These are phyloP conservation scores for Borealophlyctis nickersoniae DNA, from an alignment of 192 early-diverging fungal species.

Conservation along the genomic window DNA sequence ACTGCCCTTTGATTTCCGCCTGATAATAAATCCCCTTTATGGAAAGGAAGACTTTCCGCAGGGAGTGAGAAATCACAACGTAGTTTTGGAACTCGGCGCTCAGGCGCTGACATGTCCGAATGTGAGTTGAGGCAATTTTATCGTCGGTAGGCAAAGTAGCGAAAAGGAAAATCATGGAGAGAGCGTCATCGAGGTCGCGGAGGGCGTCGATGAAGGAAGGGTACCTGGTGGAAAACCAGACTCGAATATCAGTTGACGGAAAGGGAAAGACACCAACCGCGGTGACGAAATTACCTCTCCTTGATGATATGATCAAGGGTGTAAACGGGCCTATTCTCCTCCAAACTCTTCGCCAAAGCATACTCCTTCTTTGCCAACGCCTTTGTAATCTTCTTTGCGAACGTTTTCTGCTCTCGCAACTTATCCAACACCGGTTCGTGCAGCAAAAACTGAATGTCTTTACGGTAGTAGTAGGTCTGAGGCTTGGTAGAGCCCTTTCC, in stretches of 20 bases:
- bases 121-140: slow-evolving; percentile 31
- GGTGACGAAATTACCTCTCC: slow-evolving; percentile 72
- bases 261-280: no score
- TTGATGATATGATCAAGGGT: slow-evolving; percentile 91
- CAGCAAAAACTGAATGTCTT: slow-evolving; percentile 92
- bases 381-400: slow-evolving; percentile 81
- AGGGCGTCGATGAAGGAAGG: slow-evolving; percentile 91
- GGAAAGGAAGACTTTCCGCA: slow-evolving; percentile 89
- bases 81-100: slow-evolving; percentile 94
- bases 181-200: slow-evolving; percentile 94
- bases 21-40: slow-evolving; percentile 99
- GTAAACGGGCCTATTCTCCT: slow-evolving; percentile 77
- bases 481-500: slow-evolving; percentile 85
- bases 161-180: slow-evolving; percentile 94
- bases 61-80: slow-evolving; percentile 69
- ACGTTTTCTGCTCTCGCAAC: slow-evolving; percentile 89
- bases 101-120: slow-evolving; percentile 69
- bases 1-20: slow-evolving; percentile 92
- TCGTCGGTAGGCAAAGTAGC: slow-evolving; percentile 81
- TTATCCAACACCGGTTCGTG: slow-evolving; percentile 92
- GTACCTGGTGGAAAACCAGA: slow-evolving; percentile 53
- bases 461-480: slow-evolving; percentile 86
- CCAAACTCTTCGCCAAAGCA: slow-evolving; percentile 70
- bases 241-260: slow-evolving; percentile 10
- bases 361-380: slow-evolving; percentile 80